Evolutionary conservation across 495 filamentous ascomycete genomes (phyloP), one percentile per base, ranked within the genome.

Genomic region (Hyaloscypha bicolor): DNA sequence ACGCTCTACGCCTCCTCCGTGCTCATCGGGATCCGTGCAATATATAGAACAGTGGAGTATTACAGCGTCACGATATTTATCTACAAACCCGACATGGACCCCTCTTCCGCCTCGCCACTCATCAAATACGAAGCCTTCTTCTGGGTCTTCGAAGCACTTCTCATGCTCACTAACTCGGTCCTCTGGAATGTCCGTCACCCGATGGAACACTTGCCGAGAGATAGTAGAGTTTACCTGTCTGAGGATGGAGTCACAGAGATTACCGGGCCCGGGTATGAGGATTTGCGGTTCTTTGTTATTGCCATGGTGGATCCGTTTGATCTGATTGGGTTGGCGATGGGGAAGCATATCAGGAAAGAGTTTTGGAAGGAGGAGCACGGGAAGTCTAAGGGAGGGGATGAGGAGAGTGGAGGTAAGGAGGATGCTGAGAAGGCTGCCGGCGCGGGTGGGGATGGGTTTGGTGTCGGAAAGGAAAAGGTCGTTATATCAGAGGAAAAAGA

Each of bases 221-320:
- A 81, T 55, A 84, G 84, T 57, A 88, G 87, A 70, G 79, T 87
- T 25, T 91, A 90, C 71, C 77, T 93, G 3, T 81, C 84, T 0
- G 64, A 76, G 64, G 88, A 91, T 72, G 90, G 89, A 4, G 75
- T 83, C 21, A 88, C 86, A 0, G 90, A 91, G 77, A 73, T 90
- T 45, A 77, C 76, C 48, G 88, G 89, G 0, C 85, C 86, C 4
- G 89, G 88, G 2, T 91, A 84, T 65, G 75, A 84, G 59, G 86
- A 91, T 59, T 62, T 71, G 45, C 72, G 89, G 45, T 76, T 74
- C 37, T 82, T 85, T 55, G 31, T 84, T 45, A 39, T 80, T 5
- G 90, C 87, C 0, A 52, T 91, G 16, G 2, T 91, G 11, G 89
- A 91, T 73, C 89, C 89, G 6, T 89, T 91, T 75, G 87, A 90